phyloP scores from a whole-genome alignment of 768 basidiomycete species.

The Calocybe cyanea region DNA sequence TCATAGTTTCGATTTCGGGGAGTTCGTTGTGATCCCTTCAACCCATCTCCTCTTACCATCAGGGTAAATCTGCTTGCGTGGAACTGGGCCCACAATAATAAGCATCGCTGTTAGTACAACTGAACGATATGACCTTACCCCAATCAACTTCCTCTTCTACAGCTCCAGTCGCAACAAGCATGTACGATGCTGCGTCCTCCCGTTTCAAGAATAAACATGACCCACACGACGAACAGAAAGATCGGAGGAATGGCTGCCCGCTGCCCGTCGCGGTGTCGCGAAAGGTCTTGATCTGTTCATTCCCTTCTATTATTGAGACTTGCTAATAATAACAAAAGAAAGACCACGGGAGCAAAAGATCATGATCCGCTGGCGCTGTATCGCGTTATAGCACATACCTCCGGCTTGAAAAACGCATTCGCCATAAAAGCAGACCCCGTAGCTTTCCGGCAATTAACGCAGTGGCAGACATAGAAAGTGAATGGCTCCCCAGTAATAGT shows the following conservation, averaged over 20 bases:
- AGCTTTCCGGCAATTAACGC: conserved; percentile 23
- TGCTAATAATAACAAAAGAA: conserved; percentile 12
- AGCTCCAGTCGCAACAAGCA: conserved; percentile 25
- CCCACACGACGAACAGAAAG: conserved; percentile 25
- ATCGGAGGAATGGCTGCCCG: conserved; percentile 20
- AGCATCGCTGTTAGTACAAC: too few relatives aligned
- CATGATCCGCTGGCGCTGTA: too few relatives aligned
- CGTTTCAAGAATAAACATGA: conserved; percentile 21
- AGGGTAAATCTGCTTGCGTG: conserved; percentile 24
- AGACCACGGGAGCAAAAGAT: too few relatives aligned
- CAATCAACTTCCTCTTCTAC: conserved; percentile 27
- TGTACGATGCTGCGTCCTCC: conserved; percentile 14
- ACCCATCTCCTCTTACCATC: conserved; percentile 22
- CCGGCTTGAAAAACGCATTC: conserved; percentile 22
- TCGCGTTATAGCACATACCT: conserved; percentile 10
- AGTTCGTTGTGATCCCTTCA: conserved; percentile 18
- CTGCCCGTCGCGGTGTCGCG: conserved; percentile 21
- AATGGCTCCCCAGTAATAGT: conserved; percentile 19
- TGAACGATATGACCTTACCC: conserved; percentile 20
- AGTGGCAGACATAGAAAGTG: conserved; percentile 18
- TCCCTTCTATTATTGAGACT: conserved; percentile 19
- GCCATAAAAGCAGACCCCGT: conserved; percentile 23
- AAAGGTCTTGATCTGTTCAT: conserved; percentile 20
- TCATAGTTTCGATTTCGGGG: conserved; percentile 14
- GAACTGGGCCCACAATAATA: too few relatives aligned